Evolutionary conservation across 768 basidiomycete species (phyloP), one percentile per base, ranked within the genome.

Genomic region (Plicaturopsis crispa): DNA sequence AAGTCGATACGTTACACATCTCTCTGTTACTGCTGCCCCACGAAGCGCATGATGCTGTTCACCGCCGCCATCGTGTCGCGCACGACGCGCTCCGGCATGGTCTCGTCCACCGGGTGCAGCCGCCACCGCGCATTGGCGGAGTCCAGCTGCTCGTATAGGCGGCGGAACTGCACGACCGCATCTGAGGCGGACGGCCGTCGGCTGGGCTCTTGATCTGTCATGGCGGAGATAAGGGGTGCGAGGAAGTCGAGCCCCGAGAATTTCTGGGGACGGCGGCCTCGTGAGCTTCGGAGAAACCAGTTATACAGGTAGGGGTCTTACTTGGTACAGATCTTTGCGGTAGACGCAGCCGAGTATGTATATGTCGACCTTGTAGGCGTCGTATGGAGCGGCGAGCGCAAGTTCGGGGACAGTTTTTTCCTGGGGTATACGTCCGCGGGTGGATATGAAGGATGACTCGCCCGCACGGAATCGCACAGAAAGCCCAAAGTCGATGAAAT

Each of bases 401-500:
- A 30, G 28, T n/a, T 30, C 28, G n/a, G 28, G 28, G n/a, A 41
- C 22, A 41, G 24, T 24, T 35, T 37, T 18, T 21, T 40, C 19
- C 39, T n/a, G n/a, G n/a, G n/a, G n/a, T n/a, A n/a, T n/a, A n/a
- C n/a, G n/a, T n/a, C n/a, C n/a, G n/a, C n/a, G n/a, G n/a, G n/a
- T n/a, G n/a, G n/a, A n/a, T n/a, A n/a, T n/a, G n/a, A n/a, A n/a
- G n/a, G n/a, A n/a, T n/a, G n/a, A n/a, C n/a, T n/a, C n/a, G n/a
- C n/a, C n/a, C n/a, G n/a, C n/a, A n/a, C n/a, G 6, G 18, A 20
- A 45, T 12, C 31, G 26, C 5, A 24, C 13, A 2, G 49, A 48
- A 10, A 49, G 31, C 3, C 49, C 48, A 22, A 50, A 49, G 40
- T 50, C 48, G 18, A 41, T 42, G 3, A 50, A 17, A 22, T 49